phyloP scores from a whole-genome alignment of 305 asterid species.

The Ajuga reptans region DNA sequence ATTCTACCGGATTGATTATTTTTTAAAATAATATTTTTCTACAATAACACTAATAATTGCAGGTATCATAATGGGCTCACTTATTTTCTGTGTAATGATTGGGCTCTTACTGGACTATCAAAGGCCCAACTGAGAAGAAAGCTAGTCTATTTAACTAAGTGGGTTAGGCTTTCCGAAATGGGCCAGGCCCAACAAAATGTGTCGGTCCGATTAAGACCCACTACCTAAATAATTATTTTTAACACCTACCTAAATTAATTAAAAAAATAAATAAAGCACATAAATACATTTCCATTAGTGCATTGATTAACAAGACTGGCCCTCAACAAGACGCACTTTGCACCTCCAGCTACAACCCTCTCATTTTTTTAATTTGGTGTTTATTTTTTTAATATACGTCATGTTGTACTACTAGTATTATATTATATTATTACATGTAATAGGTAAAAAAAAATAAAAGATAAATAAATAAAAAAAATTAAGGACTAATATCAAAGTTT shows the following conservation, averaged over 20 bases:
- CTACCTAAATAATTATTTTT: slow-evolving; percentile 20
- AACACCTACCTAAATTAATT: slow-evolving; percentile 13
- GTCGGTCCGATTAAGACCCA: slow-evolving; percentile 30
- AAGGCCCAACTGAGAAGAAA: neutral
- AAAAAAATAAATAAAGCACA: neutral
- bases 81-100: neutral
- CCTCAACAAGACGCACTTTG: neutral
- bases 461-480: no score
- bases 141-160: neutral
- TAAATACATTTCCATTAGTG: neutral
- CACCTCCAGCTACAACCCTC: neutral
- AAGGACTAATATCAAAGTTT: no score
- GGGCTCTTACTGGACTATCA: neutral
- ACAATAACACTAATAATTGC: no score
- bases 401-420: no score
- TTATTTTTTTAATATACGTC: no score
- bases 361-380: no score
- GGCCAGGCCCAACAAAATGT: slow-evolving; percentile 9
- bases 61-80: neutral
- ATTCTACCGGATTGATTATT: no score
- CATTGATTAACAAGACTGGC: slow-evolving; percentile 7
- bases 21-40: no score
- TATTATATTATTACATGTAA: no score
- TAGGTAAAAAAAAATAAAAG: no score
- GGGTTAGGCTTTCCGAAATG: neutral